Conservation (phyloP, 805 yeast species). For the Wickerhamiella vanderwaltii region DNA sequence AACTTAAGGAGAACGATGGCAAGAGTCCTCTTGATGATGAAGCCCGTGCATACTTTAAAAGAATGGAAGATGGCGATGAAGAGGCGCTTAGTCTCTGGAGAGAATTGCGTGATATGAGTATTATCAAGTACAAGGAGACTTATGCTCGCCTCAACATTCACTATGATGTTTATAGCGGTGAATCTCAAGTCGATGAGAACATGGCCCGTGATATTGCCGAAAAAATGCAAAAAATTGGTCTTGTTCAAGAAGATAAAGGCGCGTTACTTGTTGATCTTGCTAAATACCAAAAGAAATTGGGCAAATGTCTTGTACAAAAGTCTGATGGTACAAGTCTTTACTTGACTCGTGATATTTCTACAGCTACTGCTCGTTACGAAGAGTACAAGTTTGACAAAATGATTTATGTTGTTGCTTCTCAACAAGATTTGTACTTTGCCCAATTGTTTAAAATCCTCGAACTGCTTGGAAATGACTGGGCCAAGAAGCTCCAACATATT, state of each 20-base stretch:
- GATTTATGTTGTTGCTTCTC: constrained; percentile 92
- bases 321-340: constrained; percentile 92
- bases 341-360: constrained; percentile 92
- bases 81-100: constrained; percentile 68
- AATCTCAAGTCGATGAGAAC: constrained; percentile 77
- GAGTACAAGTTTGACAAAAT: constrained; percentile 81
- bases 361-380: constrained; percentile 81
- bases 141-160: constrained; percentile 84
- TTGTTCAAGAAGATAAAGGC: constrained; percentile 79
- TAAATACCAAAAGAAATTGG: constrained; percentile 77
- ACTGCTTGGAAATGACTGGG: constrained; percentile 84
- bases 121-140: constrained; percentile 71
- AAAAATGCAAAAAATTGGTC: constrained; percentile 49
- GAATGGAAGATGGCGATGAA: constrained; percentile 89
- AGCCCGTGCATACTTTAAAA: constrained; percentile 79
- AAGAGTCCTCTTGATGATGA: constrained; percentile 53
- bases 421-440: constrained; percentile 87
- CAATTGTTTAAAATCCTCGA: constrained; percentile 91
- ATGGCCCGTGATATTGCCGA: constrained; percentile 55
- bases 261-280: constrained; percentile 80
- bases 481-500: constrained; percentile 63
- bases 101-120: constrained; percentile 81
- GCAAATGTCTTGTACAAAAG: constrained; percentile 85
- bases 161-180: constrained; percentile 88
- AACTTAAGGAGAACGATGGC: constrained; percentile 43